Conservation (phyloP, 768 basidiomycete genomes). For the Lyophyllum atratum region DNA sequence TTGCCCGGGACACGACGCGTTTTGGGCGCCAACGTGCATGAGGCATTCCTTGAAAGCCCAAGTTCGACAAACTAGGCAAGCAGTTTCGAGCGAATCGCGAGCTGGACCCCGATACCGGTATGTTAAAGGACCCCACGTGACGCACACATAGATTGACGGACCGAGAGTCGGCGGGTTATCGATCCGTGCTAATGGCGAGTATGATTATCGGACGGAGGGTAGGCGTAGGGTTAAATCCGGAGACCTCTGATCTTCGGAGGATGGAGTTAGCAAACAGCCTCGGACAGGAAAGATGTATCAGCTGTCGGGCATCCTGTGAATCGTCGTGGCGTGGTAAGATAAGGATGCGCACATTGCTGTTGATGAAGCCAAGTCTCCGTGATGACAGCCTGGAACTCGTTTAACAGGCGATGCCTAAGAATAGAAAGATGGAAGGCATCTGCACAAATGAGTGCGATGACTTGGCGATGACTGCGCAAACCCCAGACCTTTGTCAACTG, state of each 20-base stretch:
- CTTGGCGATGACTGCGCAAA: background rate
- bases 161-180: background rate
- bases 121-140: background rate
- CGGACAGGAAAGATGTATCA: background rate
- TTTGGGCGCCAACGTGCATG: background rate
- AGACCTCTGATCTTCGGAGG: background rate
- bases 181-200: slow-evolving; percentile 4
- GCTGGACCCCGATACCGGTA: background rate
- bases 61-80: slow-evolving; percentile 1
- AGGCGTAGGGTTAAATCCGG: background rate
- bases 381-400: background rate
- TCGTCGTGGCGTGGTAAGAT: background rate
- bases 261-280: background rate
- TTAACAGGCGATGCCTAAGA: background rate
- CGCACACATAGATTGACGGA: background rate
- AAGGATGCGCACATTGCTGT: slow-evolving; percentile 2
- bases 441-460: background rate
- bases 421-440: background rate
- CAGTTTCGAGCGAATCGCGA: background rate
- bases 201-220: background rate
- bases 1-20: slow-evolving; percentile 5
- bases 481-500: background rate
- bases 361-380: background rate
- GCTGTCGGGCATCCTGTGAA: background rate
- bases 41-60: background rate